A percentile compares a stretch with the other conserved stretches of the same genome.
Conservation (phyloP, 306 rosid species). For the Prinsepia uniflora region DNA sequence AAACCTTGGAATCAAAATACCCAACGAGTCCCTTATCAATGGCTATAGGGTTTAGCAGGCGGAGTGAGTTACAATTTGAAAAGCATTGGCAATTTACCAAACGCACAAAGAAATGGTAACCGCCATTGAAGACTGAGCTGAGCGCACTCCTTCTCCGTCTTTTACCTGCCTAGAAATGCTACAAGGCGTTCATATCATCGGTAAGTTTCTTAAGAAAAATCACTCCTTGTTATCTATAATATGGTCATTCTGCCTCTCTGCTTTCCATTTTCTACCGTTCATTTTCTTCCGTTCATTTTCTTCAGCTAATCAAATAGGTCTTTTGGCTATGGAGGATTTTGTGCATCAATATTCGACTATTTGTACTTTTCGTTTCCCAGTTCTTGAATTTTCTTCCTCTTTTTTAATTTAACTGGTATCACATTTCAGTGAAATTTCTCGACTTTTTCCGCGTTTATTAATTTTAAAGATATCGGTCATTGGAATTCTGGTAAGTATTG, state of each 20-base stretch:
- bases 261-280: neutral
- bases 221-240: no score
- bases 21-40: constrained; percentile 53
- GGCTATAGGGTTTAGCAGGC: neutral
- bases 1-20: constrained; percentile 4
- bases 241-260: no score
- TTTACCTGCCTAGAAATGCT: constrained; percentile 39
- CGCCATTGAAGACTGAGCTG: constrained; percentile 28
- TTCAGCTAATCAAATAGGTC: no score
- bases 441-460: neutral
- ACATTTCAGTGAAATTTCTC: neutral
- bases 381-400: neutral
- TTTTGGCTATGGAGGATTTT: neutral
- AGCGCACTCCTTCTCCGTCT: neutral
- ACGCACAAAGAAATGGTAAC: constrained; percentile 27
- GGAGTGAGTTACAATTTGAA: neutral
- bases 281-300: no score
- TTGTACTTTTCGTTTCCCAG: neutral
- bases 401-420: neutral
- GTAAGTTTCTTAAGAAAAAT: constrained; percentile 22
- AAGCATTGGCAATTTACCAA: neutral
- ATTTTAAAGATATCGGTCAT: neutral
- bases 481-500: neutral
- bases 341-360: neutral
- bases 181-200: constrained; percentile 44